phyloP scores from a whole-genome alignment of 1,284 basidiomycete genomes.

The Anthracocystis panici-leucophaei region DNA sequence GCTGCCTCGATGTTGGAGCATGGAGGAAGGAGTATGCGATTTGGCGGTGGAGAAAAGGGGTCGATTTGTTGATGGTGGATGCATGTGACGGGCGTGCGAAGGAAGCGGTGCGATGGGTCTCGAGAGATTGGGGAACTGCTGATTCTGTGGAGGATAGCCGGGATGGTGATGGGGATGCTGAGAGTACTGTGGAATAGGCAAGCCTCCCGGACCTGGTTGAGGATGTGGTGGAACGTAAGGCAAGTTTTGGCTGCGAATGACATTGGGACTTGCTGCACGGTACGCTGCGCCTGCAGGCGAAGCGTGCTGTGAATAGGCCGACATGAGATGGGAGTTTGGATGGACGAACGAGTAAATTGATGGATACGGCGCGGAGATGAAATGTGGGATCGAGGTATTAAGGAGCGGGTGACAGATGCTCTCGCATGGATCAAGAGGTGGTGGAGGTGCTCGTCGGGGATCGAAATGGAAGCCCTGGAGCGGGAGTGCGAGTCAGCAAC shows the following conservation, averaged over 20 bases:
- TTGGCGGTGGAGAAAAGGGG: slow-evolving; percentile 5
- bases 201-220: slow-evolving; percentile 9
- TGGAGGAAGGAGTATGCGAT: slow-evolving; percentile 18
- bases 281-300: slow-evolving; percentile 32
- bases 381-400: slow-evolving; percentile 27
- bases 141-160: slow-evolving; percentile 19
- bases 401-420: neutral
- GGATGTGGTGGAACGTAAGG: slow-evolving; percentile 28
- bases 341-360: slow-evolving; percentile 6
- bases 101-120: slow-evolving; percentile 35
- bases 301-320: slow-evolving; percentile 34
- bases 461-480: neutral
- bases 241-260: slow-evolving; percentile 38
- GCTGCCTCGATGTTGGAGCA: slow-evolving; percentile 26
- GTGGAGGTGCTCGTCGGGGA: neutral
- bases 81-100: slow-evolving; percentile 31
- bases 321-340: slow-evolving; percentile 26
- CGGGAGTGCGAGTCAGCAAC: too few species aligned
- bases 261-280: slow-evolving; percentile 16
- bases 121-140: slow-evolving; percentile 21
- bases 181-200: slow-evolving; percentile 8
- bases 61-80: slow-evolving; percentile 15
- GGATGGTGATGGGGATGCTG: slow-evolving; percentile 33
- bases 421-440: neutral
- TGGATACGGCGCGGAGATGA: slow-evolving; percentile 20